Base-by-base conservation (phyloP, 148 eudicot genomes). In the Euryodendron excelsum region DNA sequence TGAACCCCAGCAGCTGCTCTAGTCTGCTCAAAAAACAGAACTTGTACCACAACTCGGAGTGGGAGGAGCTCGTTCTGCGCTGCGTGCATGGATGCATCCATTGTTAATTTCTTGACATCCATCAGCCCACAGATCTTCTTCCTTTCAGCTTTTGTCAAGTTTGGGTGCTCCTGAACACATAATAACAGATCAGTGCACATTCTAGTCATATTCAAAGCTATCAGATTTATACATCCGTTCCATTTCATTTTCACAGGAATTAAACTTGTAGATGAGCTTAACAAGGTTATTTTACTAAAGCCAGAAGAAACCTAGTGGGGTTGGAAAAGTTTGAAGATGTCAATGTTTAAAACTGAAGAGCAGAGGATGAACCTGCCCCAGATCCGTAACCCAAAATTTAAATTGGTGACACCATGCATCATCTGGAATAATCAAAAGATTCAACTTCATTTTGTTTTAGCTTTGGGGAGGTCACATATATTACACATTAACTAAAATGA, bases 51-150 rank as follows among this genome's bases (percentile, higher is more conserved):
- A 0, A 88, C 75, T 48, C 98, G 94, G 23, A 94, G 93, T 0
- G 98, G 98, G 75, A 94, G 94, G 37, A 82, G 79, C 15, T 94
- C 98, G 20, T 94, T 94, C 72, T 94, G 98, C 67, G 97, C 98
- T 61, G 97, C 98, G 44, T 90, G 98, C 85, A 84, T 78, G 33
- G 93, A 86, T 17, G 93, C 96, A 7, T 92, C 90, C 69, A 79
- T 75, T 3, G 97, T 82, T 76, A 94, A 74, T 68, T 87, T 92
- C 82, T 89, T 94, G 9, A 92, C 93, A 73, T 92, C 91, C 89
- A 94, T 86, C 58, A 90, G 80, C 78, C 93, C 90, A 37, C 98
- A 92, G 28, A 94, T 61, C 72, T 82, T 89, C 82, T 90, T 94
- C 77, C 78, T 90, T 9, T 94, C 94, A 0, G 87, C 62, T 87